These are phyloP conservation scores for rapeseed (Brassica napus) DNA, from an alignment of 345 rosid genomes.

Conservation along the genomic window Da-Ae NC_063443.1:17017001-17017500, in stretches of 20 bases:
- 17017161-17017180: slow-evolving; percentile 87
- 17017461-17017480: slow-evolving; percentile 1
- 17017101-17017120: slow-evolving; percentile 65
- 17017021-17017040: slow-evolving; percentile 4
- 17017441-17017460: slow-evolving; percentile 33
- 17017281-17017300: slow-evolving; percentile 26
- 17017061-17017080: slow-evolving; percentile 36
- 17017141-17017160: slow-evolving; percentile 58
- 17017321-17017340: slow-evolving; percentile 39
- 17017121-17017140: slow-evolving; percentile 58
- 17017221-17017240: slow-evolving; percentile 36
- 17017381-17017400: background rate
- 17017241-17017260: slow-evolving; percentile 23
- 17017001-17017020: slow-evolving; percentile 14
- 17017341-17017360: slow-evolving; percentile 22
- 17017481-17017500: slow-evolving; percentile 16
- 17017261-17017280: slow-evolving; percentile 23
- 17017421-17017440: slow-evolving; percentile 4
- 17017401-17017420: slow-evolving; percentile 40
- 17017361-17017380: background rate
- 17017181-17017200: slow-evolving; percentile 89
- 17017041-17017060: background rate
- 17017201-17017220: slow-evolving; percentile 89
- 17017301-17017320: background rate
- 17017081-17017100: slow-evolving; percentile 81